Evolutionary conservation across 768 basidiomycete genomes (phyloP).

Genomic region (Lactarius trivialis): DNA sequence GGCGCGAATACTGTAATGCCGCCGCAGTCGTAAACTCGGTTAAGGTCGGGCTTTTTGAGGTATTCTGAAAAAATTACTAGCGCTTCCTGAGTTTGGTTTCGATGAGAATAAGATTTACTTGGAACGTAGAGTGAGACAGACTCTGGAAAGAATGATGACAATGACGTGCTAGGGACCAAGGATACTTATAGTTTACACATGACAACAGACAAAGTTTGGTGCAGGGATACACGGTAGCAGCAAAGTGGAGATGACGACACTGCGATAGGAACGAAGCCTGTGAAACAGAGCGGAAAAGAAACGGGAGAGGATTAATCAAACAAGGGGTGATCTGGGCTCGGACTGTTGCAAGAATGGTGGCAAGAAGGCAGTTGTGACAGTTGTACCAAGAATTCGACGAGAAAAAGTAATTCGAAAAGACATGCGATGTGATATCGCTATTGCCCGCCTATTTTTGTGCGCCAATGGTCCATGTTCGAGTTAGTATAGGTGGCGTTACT

Average conservation of each 20-base stretch:
- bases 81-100: constrained; percentile 2
- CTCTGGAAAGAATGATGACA: neutral
- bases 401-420: neutral
- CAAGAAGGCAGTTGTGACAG: constrained; percentile 8
- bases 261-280: constrained; percentile 10
- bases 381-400: constrained; percentile 9
- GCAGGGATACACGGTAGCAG: constrained; percentile 11
- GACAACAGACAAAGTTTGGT: constrained; percentile 9
- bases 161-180: constrained; percentile 13
- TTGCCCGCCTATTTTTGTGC: constrained; percentile 18
- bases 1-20: constrained; percentile 2
- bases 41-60: constrained; percentile 6
- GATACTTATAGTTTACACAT: constrained; percentile 17
- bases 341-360: constrained; percentile 5
- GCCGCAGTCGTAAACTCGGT: constrained; percentile 1
- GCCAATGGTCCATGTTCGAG: constrained; percentile 16
- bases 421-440: neutral
- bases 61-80: constrained; percentile 1
- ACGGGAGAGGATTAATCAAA: neutral
- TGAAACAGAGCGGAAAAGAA: constrained; percentile 7
- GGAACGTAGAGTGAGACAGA: constrained; percentile 12
- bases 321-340: constrained; percentile 4
- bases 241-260: constrained; percentile 9
- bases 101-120: constrained; percentile 17
- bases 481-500: constrained; percentile 5